Evolutionary conservation across 768 basidiomycete genomes (phyloP), one percentile per base, ranked within the genome.

Genomic region (Boletales sp.): DNA sequence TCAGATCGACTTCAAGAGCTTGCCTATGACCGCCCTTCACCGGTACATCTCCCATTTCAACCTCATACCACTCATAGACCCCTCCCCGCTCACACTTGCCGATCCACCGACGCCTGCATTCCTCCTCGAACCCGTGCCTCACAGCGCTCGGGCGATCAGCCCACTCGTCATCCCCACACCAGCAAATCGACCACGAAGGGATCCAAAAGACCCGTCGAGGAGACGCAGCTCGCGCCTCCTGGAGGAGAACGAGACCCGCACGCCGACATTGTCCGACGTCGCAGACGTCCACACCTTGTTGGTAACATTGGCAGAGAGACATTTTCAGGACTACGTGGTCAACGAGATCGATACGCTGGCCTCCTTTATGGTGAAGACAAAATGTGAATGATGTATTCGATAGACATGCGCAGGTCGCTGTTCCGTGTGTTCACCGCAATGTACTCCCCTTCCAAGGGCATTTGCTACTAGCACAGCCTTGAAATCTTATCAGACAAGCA

Each of bases 301-400:
- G 32, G 89, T 89, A 3, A 69, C 72, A 8, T 75, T 92, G 36
- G 87, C 82, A 2, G 84, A 89, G 59, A 75, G 75, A 47, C 90
- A 92, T 67, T 91, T 89, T 64, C 74, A 79, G 49, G 81, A 85
- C 35, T 72, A 80, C 50, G 59, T 69, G 12, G 68, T 76, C 15
- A 84, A 84, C 65, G 90, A 92, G 67, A 82, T 88, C 41, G 90
- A 91, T 53, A 86, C 83, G n/a, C 71, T 91, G 36, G 86, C 87
- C 17, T 79, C 83, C 30, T 90, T 91, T 57, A 86, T 90, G 86
- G 79, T 90, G 44, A 87, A 84, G 66, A 76, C 68, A 7, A 82
- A 80, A 66, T 70, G 72, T 50, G 82, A 80, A 67, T 60, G 45
- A 56, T 56, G 55, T 64, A 50, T 30, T 56, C 46, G 19, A 41